Conservation (phyloP, 2,329 filamentous ascomycete species). For the Cladosporium oxysporum region DNA sequence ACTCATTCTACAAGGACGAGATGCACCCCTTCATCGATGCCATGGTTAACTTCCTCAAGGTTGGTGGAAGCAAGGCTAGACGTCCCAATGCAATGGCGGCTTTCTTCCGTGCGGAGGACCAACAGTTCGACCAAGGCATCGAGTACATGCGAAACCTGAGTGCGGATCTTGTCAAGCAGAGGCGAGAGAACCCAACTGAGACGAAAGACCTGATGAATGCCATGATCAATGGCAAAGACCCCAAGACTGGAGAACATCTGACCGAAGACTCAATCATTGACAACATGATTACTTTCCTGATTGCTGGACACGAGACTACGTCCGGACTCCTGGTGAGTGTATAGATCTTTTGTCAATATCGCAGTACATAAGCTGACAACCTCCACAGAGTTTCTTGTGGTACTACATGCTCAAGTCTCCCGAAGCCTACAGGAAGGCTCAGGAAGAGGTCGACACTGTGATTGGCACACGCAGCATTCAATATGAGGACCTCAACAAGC, state of each 20-base stretch:
- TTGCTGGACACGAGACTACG: slow-evolving; percentile 72
- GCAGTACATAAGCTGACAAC: background rate
- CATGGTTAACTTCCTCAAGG: slow-evolving; percentile 63
- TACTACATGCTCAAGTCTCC: slow-evolving; percentile 67
- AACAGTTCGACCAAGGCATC: slow-evolving; percentile 59
- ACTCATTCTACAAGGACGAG: slow-evolving; percentile 69
- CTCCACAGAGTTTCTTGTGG: slow-evolving; percentile 53
- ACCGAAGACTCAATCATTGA: slow-evolving; percentile 64
- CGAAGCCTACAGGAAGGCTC: slow-evolving; percentile 59
- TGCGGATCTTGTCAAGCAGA: slow-evolving; percentile 60
- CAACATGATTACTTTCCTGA: slow-evolving; percentile 69
- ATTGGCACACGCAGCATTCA: slow-evolving; percentile 60
- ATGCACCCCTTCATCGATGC: slow-evolving; percentile 70
- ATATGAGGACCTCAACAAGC: slow-evolving; percentile 62
- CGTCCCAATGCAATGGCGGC: slow-evolving; percentile 46
- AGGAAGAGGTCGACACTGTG: slow-evolving; percentile 67
- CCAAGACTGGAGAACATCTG: slow-evolving; percentile 66
- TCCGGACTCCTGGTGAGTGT: slow-evolving; percentile 59
- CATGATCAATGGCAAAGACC: slow-evolving; percentile 69
- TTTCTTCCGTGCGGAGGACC: slow-evolving; percentile 44
- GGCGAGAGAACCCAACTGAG: slow-evolving; percentile 56
- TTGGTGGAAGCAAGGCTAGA: slow-evolving; percentile 54
- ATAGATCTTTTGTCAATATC: background rate
- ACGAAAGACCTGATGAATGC: slow-evolving; percentile 69
- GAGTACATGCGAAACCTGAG: slow-evolving; percentile 57